A percentile compares a stretch with the other conserved stretches of the same genome.
Evolutionary conservation across 2,329 filamentous ascomycete species (phyloP).

Genomic region (Tolypocladium guangdongense): DNA sequence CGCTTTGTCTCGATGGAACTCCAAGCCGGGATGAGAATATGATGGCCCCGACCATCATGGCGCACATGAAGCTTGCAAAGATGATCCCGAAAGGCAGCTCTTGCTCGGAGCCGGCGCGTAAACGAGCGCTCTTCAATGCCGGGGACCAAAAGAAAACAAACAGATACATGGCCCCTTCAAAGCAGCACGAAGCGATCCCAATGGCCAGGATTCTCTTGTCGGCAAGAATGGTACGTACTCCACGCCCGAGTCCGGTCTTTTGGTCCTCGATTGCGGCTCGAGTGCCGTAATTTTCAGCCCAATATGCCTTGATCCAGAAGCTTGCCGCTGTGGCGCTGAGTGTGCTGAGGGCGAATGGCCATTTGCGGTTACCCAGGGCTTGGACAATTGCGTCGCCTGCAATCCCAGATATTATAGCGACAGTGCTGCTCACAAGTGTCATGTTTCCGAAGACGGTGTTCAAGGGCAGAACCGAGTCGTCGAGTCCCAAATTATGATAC

Average conservation of each 20-base stretch:
- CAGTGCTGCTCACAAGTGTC: conserved; percentile 41
- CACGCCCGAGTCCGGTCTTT: neutral
- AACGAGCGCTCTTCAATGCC: conserved; percentile 33
- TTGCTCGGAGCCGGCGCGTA: conserved; percentile 13
- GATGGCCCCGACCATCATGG: conserved; percentile 45
- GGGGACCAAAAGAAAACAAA: conserved; percentile 54
- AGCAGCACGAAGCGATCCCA: conserved; percentile 41
- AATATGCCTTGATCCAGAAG: conserved; percentile 31
- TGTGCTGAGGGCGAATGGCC: conserved; percentile 40
- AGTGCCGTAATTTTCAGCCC: conserved; percentile 17
- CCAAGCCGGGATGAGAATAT: neutral
- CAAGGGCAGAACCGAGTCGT: conserved; percentile 29
- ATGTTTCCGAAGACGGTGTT: conserved; percentile 41
- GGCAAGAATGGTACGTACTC: neutral
- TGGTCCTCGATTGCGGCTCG: neutral
- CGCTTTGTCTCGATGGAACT: neutral
- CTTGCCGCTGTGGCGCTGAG: conserved; percentile 24
- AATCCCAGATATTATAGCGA: conserved; percentile 43
- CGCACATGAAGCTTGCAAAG: conserved; percentile 45
- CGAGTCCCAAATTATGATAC: conserved; percentile 35
- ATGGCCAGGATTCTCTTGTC: conserved; percentile 33
- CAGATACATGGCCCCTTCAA: conserved; percentile 51
- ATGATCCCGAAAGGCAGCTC: conserved; percentile 35
- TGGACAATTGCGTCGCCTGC: conserved; percentile 39
- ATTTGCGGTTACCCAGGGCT: conserved; percentile 33